Evolutionary conservation across 495 filamentous ascomycete species (phyloP).

Genomic region (Niebla homalea): DNA sequence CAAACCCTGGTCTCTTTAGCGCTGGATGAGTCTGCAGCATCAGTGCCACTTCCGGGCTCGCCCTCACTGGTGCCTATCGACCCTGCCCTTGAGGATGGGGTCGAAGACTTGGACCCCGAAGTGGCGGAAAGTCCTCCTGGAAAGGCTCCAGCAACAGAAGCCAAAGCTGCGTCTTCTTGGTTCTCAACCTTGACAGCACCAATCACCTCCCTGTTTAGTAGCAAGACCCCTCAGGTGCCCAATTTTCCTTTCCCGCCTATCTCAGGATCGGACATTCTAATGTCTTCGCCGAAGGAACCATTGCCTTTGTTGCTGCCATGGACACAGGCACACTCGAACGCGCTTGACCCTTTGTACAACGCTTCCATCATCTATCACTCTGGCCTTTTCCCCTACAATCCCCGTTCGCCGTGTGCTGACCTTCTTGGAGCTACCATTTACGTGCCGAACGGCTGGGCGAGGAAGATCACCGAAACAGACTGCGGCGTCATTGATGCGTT

Average conservation of each 20-base stretch:
- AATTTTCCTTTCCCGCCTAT: constrained; percentile 3
- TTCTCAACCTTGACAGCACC: constrained; percentile 10
- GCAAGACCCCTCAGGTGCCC: not conserved
- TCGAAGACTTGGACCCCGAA: not conserved
- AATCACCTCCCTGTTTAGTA: constrained; percentile 2
- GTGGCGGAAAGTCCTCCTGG: not conserved
- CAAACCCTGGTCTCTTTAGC: not conserved
- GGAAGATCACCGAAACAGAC: constrained; percentile 5
- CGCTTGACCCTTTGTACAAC: constrained; percentile 8
- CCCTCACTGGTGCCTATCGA: constrained; percentile 2
- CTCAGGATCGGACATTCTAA: constrained; percentile 8
- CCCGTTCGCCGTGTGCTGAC: not conserved
- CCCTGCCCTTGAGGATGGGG: not conserved
- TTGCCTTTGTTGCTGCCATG: constrained; percentile 12
- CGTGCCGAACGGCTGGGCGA: constrained; percentile 5
- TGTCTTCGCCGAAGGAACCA: constrained; percentile 3
- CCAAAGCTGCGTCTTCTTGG: constrained; percentile 6
- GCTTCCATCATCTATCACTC: constrained; percentile 5
- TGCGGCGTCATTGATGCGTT: constrained; percentile 10
- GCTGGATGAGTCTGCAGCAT: not conserved
- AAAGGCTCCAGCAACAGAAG: not conserved
- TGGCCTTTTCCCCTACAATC: constrained; percentile 7
- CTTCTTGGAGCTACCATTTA: constrained; percentile 5
- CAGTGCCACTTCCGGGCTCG: not conserved
- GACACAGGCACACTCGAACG: constrained; percentile 8